Base-by-base conservation (phyloP, 805 yeast species). In the Candida pseudofarinosa region DNA sequence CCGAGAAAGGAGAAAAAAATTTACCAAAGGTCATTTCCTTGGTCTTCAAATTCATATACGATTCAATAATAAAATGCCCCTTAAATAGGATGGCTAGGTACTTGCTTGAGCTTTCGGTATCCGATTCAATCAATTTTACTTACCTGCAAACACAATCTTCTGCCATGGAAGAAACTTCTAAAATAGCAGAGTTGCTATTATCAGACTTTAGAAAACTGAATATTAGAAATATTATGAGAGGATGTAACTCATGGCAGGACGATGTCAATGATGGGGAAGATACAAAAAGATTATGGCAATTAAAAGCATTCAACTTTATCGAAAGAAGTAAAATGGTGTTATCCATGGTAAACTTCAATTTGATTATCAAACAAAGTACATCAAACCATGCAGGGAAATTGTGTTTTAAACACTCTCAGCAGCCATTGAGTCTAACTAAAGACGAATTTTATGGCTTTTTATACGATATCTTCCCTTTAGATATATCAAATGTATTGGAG, bases 101-200 rank as follows among this genome's bases (percentile, higher is more conserved):
- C 26, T 48, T 83, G 19, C 69, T 73, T 3, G 83, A 82, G 37
- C 60, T 67, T 42, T 65, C 73, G 33, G 67, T 74, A 0, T 69
- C 76, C 18, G 77, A 76, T 36, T 52, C 73, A 15, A 52, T 77
- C 34, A 72, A 69, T 20, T 53, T 34, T 53, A 48, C 76, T 4
- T 65, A 77, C 45, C 62, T 69, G 46, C 74, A 71, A 26, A 36
- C 48, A 0, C 51, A 55, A 2, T 49, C 47, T 14, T 55, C 74
- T 1, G 63, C 79, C 1, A 70, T 76, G 67, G 73, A 72, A 15
- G 85, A 80, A 47, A 71, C 75, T 8, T 61, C 77, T 0, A 54
- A 52, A 1, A 51, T 73, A 31, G 64, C 80, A 15, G 62, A 59
- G 34, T 35, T 49, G 0, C 49, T 83, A 37, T 74, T 77, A 39